Conservation (phyloP, 352 stramenopile species). For the Pythium aphanidermatum region DNA sequence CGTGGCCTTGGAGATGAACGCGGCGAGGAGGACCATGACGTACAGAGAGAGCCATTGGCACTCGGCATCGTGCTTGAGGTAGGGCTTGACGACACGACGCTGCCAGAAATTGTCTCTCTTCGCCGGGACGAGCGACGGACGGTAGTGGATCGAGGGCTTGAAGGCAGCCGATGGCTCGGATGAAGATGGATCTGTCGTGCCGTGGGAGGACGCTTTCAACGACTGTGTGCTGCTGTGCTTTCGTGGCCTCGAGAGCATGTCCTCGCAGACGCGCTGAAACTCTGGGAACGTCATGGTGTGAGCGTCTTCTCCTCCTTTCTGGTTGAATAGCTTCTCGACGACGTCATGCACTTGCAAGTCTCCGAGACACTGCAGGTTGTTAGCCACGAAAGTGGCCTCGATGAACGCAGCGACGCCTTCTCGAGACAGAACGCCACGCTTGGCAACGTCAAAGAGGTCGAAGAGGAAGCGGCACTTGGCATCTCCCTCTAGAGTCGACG, state of each 20-base stretch:
- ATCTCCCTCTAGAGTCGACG: conserved; percentile 38
- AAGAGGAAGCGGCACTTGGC: conserved; percentile 61
- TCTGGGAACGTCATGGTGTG: conserved; percentile 51
- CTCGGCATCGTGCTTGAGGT: conserved; percentile 39
- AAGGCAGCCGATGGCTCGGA: conserved; percentile 1
- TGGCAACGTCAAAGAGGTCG: conserved; percentile 54
- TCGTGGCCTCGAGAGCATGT: conserved; percentile 13
- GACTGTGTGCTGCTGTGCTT: background rate
- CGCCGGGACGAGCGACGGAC: background rate
- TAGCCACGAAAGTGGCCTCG: conserved; percentile 42
- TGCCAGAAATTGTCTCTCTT: conserved; percentile 15
- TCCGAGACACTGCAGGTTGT: conserved; percentile 49
- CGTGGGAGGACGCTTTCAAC: no score
- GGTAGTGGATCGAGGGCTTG: conserved; percentile 6
- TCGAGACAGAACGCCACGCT: conserved; percentile 34
- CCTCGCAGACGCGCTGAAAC: conserved; percentile 39
- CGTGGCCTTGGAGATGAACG: conserved; percentile 44
- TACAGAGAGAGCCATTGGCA: conserved; percentile 49
- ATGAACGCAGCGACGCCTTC: conserved; percentile 51
- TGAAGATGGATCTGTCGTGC: no score
- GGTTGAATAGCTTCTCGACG: conserved; percentile 46
- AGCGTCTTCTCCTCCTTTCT: conserved; percentile 20
- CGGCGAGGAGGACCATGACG: conserved; percentile 28
- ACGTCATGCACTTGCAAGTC: conserved; percentile 42
- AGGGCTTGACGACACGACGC: conserved; percentile 24